Conservation (phyloP, 192 early-diverging fungal genomes). For the Rhizophagus clarus region DNA sequence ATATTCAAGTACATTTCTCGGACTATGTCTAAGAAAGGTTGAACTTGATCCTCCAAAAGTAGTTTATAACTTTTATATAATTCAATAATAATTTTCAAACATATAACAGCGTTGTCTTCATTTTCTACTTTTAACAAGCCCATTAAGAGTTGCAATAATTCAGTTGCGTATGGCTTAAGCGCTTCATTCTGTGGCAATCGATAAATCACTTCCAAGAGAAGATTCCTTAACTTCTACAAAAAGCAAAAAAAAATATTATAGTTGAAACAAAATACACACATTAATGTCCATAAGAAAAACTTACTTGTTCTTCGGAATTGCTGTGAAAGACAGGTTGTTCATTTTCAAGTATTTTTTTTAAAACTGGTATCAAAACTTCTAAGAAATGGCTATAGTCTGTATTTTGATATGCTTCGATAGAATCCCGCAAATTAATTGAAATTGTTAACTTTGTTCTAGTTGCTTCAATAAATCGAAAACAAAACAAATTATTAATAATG, state of each 20-base stretch:
- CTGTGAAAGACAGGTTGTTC: conserved; percentile 73
- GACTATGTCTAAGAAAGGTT: conserved; percentile 90
- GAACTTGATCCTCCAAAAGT: conserved; percentile 81
- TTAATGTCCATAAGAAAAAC: not conserved
- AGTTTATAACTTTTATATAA: conserved; percentile 87
- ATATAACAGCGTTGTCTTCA: conserved; percentile 95
- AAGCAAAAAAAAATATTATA: not conserved
- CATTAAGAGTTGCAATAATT: conserved; percentile 77
- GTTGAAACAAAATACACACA: not conserved
- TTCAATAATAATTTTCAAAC: conserved; percentile 94
- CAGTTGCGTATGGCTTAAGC: conserved; percentile 72
- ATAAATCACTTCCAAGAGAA: conserved; percentile 89
- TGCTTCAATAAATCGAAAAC: conserved; percentile 39
- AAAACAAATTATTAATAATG: not conserved
- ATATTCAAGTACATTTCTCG: conserved; percentile 94
- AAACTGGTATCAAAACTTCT: conserved; percentile 79
- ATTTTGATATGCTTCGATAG: conserved; percentile 87
- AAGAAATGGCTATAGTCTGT: conserved; percentile 83
- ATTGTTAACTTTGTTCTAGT: conserved; percentile 75
- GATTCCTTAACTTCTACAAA: conserved; percentile 81
- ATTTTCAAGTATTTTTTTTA: conserved; percentile 73
- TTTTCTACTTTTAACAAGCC: conserved; percentile 85
- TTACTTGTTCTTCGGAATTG: conserved; percentile 74
- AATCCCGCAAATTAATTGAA: conserved; percentile 85
- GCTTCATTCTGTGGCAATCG: conserved; percentile 89